Evolutionary conservation across 1,284 basidiomycete species (phyloP).

Genomic region (Cryptococcus maquisensis): DNA sequence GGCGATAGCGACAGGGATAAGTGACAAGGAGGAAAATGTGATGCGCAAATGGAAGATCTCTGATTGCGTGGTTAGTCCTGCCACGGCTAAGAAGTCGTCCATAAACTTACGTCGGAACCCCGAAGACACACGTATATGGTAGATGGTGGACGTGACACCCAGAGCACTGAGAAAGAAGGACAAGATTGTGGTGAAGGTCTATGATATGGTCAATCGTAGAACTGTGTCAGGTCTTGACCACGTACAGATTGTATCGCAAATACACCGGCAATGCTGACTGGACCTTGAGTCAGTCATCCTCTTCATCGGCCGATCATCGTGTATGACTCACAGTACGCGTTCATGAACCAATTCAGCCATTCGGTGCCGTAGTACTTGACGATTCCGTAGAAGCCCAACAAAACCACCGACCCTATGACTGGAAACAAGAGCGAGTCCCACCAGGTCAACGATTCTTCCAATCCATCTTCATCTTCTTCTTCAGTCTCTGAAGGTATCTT

Average conservation of each 20-base stretch:
- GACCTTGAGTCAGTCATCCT: background rate
- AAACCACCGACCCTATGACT: constrained; percentile 40
- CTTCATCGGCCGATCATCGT: constrained; percentile 32
- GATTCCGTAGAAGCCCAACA: constrained; percentile 37
- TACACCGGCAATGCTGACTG: constrained; percentile 40
- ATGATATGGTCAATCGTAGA: background rate
- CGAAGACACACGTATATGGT: constrained; percentile 42
- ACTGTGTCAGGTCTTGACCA: background rate
- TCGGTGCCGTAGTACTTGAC: constrained; percentile 66
- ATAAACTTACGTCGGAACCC: constrained; percentile 41
- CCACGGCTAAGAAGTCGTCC: background rate
- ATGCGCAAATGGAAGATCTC: constrained; percentile 46
- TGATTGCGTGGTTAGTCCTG: constrained; percentile 5
- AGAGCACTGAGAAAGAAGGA: constrained; percentile 19
- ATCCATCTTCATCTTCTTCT: constrained; percentile 32
- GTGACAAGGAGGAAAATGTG: constrained; percentile 54
- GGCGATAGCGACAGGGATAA: constrained; percentile 62
- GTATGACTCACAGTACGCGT: constrained; percentile 66
- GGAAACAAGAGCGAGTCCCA: constrained; percentile 44
- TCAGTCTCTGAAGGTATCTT: constrained; percentile 29
- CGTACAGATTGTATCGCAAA: constrained; percentile 45
- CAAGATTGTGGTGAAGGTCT: constrained; percentile 38
- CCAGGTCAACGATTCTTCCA: constrained; percentile 43
- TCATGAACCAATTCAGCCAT: constrained; percentile 61
- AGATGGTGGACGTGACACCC: constrained; percentile 24